Percentiles rank a stretch among this genome's conserved stretches.
Evolutionary conservation across 179 eudicot genomes (phyloP).

Genomic region (Actinidia polygama): DNA sequence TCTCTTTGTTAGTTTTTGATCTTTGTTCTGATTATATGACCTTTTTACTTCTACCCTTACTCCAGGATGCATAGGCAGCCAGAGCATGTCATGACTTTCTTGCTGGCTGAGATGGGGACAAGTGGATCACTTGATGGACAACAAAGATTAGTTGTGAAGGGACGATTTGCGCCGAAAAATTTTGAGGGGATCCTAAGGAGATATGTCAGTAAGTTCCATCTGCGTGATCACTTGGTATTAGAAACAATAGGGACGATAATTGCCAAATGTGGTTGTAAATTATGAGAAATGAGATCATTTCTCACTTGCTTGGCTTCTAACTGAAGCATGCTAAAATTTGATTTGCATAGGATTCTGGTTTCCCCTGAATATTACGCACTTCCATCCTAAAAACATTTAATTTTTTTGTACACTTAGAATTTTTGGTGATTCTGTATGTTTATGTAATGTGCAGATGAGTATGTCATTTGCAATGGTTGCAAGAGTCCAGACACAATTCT

Average conservation of each 20-base stretch:
- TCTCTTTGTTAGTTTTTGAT: neutral
- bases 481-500: slow-evolving; percentile 97
- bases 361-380: neutral
- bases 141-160: slow-evolving; percentile 79
- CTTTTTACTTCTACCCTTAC: neutral
- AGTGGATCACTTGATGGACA: slow-evolving; percentile 93
- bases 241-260: neutral
- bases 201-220: slow-evolving; percentile 77
- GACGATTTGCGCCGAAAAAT: slow-evolving; percentile 95
- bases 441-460: slow-evolving; percentile 60
- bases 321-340: neutral
- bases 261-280: neutral
- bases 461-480: slow-evolving; percentile 96
- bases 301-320: neutral
- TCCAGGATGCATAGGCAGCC: slow-evolving; percentile 95
- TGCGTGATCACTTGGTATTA: neutral
- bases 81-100: slow-evolving; percentile 89
- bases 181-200: slow-evolving; percentile 87
- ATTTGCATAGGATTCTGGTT: neutral
- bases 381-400: neutral
- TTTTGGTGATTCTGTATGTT: neutral
- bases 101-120: slow-evolving; percentile 96
- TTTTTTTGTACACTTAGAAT: neutral
- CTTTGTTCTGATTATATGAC: neutral
- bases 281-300: neutral